Evolutionary conservation across 768 basidiomycete species (phyloP).

Genomic region (Fomitopsis pulvina): DNA sequence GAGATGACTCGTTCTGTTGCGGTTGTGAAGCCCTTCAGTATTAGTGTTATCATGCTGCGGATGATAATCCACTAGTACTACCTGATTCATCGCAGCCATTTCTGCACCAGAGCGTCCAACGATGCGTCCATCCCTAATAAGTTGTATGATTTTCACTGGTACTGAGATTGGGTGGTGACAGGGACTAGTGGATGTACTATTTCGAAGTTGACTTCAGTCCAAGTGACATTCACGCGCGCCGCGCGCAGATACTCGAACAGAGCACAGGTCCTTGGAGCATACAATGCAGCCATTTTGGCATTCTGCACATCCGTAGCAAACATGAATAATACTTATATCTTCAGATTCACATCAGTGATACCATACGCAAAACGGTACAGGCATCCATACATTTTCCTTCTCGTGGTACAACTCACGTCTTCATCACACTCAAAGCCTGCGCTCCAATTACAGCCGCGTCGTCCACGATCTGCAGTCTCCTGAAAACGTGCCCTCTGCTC

Average conservation of each 20-base stretch:
- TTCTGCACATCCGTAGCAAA: not conserved
- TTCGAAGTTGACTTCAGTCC: not conserved
- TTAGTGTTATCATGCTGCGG: not conserved
- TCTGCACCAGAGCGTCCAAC: not conserved
- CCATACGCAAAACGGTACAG: not conserved
- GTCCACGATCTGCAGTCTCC: conserved; percentile 56
- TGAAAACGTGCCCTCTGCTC: conserved; percentile 55
- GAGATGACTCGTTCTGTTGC: conserved; percentile 42
- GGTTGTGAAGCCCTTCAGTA: not conserved
- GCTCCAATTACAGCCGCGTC: conserved; percentile 68
- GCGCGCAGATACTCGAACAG: too few relatives aligned
- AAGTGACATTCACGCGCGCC: not conserved
- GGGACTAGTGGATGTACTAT: not conserved
- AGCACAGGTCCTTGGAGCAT: too few relatives aligned
- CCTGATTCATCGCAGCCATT: conserved; percentile 1
- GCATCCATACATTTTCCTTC: not conserved
- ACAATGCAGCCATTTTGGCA: too few relatives aligned
- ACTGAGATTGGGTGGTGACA: not conserved
- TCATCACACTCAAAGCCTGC: conserved; percentile 36
- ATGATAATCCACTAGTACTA: not conserved
- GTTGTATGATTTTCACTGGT: not conserved
- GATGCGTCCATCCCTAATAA: not conserved
- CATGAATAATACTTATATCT: not conserved
- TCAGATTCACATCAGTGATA: not conserved
- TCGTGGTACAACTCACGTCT: not conserved